Base-by-base conservation (phyloP, 2,329 filamentous ascomycete species). In the Rutstroemia sp. region DNA sequence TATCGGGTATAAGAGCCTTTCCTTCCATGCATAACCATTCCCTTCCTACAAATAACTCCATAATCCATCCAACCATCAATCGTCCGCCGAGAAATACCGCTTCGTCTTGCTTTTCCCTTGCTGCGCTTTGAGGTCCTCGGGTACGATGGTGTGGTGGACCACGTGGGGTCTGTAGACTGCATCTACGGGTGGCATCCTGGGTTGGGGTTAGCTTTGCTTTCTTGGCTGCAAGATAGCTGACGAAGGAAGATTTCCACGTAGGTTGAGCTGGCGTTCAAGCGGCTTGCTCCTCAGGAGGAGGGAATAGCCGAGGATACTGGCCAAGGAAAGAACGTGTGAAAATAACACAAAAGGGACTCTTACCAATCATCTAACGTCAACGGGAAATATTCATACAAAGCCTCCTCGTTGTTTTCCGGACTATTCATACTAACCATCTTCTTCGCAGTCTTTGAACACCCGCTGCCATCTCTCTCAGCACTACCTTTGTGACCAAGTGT, bases 321-420 rank as follows among this genome's bases (percentile, higher is more conserved):
- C 27, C 9, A 44, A 44, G 5, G 8, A 8, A n/a, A 6, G 39
- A n/a, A 42, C n/a, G 1, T n/a, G 4, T 42, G n/a, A 23, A 30
- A 18, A 52, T 53, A 23, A 45, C 41, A 52, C 47, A 34, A 34
- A 46, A 42, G 14, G 2, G 23, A 30, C 73, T 66, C 70, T 81
- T 58, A 69, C 88, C 88, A 96, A 67, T 96, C 92, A 70, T 96
- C 91, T 58, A 96, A 74, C 49, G 87, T 91, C 16, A 97, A 77
- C 0, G 92, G 92, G 62, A 97, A 96, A 69, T 97, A 96, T 73
- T 97, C 92, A 69, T 96, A 96, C 18, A 96, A 75, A 62, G 92
- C 75, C 71, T 96, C 92, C 0, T 86, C 86, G 64, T 86, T 87
- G 65, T 95, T 90, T 62, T 85, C 73, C 37, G 88, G 79, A 67